phyloP scores from a whole-genome alignment of 371 early-diverging fungal genomes.

The Mucor ambiguus region DNA sequence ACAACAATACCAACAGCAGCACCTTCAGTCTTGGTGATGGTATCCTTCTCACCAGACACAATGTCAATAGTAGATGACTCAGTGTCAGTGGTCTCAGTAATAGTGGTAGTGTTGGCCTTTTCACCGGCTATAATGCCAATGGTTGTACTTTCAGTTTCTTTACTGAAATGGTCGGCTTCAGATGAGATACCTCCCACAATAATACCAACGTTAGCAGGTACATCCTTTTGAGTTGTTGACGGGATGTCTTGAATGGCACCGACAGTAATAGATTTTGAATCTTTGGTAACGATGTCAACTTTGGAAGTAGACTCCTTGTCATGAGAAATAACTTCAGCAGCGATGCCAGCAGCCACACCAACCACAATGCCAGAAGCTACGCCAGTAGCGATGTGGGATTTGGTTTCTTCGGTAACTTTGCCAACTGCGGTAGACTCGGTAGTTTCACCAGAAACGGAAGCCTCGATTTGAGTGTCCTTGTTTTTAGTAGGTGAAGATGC shows the following conservation, averaged over 20 bases:
- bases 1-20: background rate
- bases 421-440: background rate
- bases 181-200: background rate
- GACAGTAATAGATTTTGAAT: background rate
- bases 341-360: background rate
- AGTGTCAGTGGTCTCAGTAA: background rate
- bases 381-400: background rate
- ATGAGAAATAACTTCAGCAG: background rate
- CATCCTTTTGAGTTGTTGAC: background rate
- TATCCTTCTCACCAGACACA: background rate
- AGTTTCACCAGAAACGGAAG: background rate
- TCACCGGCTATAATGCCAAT: background rate
- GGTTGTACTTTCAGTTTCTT: background rate
- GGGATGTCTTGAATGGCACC: background rate
- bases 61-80: background rate
- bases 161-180: background rate
- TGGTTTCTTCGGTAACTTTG: background rate
- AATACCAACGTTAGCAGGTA: background rate
- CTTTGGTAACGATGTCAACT: background rate
- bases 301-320: background rate
- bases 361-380: constrained; percentile 6
- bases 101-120: background rate
- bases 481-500: background rate
- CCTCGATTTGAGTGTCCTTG: background rate
- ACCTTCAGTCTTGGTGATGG: background rate